Evolutionary conservation across 129 eudicot species (phyloP), one percentile per base, ranked within the genome.

Genomic region (Solidago caesia): DNA sequence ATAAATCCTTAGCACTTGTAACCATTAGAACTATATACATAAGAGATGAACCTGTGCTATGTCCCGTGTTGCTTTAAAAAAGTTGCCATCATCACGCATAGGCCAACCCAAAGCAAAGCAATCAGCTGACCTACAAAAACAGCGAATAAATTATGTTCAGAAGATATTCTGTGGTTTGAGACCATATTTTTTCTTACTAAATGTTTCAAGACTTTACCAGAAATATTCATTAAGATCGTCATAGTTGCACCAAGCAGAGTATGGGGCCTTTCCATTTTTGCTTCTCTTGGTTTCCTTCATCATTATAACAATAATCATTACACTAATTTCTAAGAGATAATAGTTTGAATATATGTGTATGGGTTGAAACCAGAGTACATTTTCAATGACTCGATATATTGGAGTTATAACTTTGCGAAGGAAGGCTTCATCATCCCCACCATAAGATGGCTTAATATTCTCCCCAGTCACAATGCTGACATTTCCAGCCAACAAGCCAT

Each of bases 391-490:
- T 77, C 81, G 90, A 71, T 95, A 95, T 63, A 95, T 85, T 68
- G 99, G 99, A 52, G 97, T 88, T 73, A 95, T 82, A 59, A 95
- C 96, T 77, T 95, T 95, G 67, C 94, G 85, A 80, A 95, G 85
- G 83, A 95, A 95, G 78, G 99, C 83, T 84, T 95, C 99, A 66
- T 95, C 91, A 49, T 95, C 99, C 44, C 99, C 99, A 27, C 99
- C 99, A 87, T 95, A 95, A 70, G 97, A 88, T 71, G 99, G 97
- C 87, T 95, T 95, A 77, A 95, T 89, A 80, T 95, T 95, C 84
- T 95, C 99, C 63, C 99, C 97, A 43, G 99, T 95, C 21, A 95
- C 99, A 77, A 95, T 91, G 91, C 99, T 95, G 77, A 95, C 99
- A 73, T 95, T 95, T 84, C 99, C 99, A 69, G 99, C 99, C 82